Evolutionary conservation across 371 early-diverging fungal species (phyloP), one percentile per base, ranked within the genome.

Genomic region (Mucor plumbeus): DNA sequence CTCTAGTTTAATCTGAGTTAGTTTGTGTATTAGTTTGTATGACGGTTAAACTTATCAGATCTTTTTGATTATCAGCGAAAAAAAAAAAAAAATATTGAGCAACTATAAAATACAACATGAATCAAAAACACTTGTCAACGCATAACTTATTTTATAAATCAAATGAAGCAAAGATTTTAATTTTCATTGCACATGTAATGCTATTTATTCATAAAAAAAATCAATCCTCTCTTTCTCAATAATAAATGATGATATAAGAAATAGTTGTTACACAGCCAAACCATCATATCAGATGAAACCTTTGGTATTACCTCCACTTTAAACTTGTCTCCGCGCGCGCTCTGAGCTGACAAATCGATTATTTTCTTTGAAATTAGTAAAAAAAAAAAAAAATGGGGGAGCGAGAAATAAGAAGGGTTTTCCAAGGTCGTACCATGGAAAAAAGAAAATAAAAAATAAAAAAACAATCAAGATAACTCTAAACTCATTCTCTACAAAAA

Each of bases 21-120:
- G 11, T 50, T 21, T 10, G 50, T 11, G 13, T 21, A 11, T 6
- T 21, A 50, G 50, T 21, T 50, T 50, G 50, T 50, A 50, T 50
- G 26, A 50, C 50, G 26, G 9, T 19, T 21, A 21, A 50, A 50
- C 50, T 50, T 50, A 50, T 50, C 50, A 50, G 50, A 50, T 50
- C 50, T 50, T 50, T 50, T 50, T 50, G 50, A 50, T 50, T 21
- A 50, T 50, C 50, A 50, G 26, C 26, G 0, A 19, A 9, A 19
- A 21, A 26, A 26, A 48, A n/a, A 38, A 38, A 38, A 38, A 38
- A 26, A 26, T 26, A 38, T 38, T 38, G 26, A 6, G 21, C 17
- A 15, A 44, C 7, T 15, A 7, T 44, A n/a, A 17, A 44, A 44
- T 44, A 44, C 26, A 7, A 21, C 10, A 50, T 26, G 9, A 38